Evolutionary conservation across 1,284 basidiomycete species (phyloP).

Genomic region (Grifola frondosa): DNA sequence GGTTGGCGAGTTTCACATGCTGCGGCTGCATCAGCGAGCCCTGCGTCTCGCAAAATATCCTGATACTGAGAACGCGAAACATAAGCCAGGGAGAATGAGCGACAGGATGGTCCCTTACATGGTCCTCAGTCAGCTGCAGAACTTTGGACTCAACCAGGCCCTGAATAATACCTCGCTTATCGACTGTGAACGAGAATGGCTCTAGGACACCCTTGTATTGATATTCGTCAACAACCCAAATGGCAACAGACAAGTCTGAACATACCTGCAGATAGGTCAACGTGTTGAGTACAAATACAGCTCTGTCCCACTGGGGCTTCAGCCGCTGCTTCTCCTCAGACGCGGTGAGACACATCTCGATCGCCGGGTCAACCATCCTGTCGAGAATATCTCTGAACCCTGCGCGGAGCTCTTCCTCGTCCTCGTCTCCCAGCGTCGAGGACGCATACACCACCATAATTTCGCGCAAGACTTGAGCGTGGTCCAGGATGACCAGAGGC

Average conservation of each 20-base stretch:
- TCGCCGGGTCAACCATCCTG: slow-evolving; percentile 78
- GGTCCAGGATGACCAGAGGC: slow-evolving; percentile 77
- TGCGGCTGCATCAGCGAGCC: slow-evolving; percentile 64
- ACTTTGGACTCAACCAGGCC: slow-evolving; percentile 65
- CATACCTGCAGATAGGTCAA: slow-evolving; percentile 78
- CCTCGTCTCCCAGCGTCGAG: slow-evolving; percentile 66
- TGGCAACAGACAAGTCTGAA: slow-evolving; percentile 33
- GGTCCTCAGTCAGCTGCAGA: slow-evolving; percentile 70
- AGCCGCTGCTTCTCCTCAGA: slow-evolving; percentile 64
- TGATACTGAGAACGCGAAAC: slow-evolving; percentile 55
- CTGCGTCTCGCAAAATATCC: slow-evolving; percentile 72
- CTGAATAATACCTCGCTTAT: slow-evolving; percentile 60
- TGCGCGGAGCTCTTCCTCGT: slow-evolving; percentile 45
- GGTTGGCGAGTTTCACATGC: slow-evolving; percentile 54
- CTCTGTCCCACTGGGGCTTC: slow-evolving; percentile 70
- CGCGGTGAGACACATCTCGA: slow-evolving; percentile 72
- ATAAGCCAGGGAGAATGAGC: no score
- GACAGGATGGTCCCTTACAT: no score
- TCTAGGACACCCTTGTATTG: slow-evolving; percentile 69
- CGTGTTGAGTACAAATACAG: slow-evolving; percentile 84
- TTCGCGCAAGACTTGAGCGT: slow-evolving; percentile 81
- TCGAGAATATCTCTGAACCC: slow-evolving; percentile 76
- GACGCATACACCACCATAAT: slow-evolving; percentile 87
- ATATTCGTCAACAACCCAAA: not conserved
- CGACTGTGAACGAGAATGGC: slow-evolving; percentile 69